Evolutionary conservation across 495 filamentous ascomycete species (phyloP).

Genomic region (Penicillium daleae): DNA sequence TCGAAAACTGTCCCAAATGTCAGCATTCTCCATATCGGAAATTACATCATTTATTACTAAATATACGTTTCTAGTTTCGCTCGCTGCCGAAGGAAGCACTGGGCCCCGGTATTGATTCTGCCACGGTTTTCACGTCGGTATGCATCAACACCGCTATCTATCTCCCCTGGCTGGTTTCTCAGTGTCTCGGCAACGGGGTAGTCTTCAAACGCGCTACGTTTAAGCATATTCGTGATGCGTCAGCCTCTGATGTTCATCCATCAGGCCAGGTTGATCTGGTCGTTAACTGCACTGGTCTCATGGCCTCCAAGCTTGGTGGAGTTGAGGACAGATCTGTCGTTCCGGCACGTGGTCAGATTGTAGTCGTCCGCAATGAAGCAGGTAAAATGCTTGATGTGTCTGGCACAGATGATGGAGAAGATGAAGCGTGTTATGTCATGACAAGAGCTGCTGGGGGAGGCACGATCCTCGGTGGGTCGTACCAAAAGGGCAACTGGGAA

Average conservation of each 20-base stretch:
- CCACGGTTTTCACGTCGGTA: constrained; percentile 74
- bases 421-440: constrained; percentile 82
- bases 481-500: constrained; percentile 78
- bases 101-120: constrained; percentile 64
- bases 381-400: constrained; percentile 64
- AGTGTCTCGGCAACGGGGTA: constrained; percentile 73
- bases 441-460: constrained; percentile 69
- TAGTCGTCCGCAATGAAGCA: constrained; percentile 77
- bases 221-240: constrained; percentile 69
- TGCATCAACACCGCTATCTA: constrained; percentile 92
- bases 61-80: constrained; percentile 7
- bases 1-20: constrained; percentile 68
- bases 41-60: neutral
- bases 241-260: constrained; percentile 51
- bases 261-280: constrained; percentile 63
- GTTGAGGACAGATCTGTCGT: constrained; percentile 71
- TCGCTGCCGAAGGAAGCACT: constrained; percentile 57
- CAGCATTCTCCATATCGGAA: constrained; percentile 9
- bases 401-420: constrained; percentile 73
- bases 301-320: constrained; percentile 72
- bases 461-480: constrained; percentile 81
- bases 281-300: constrained; percentile 79
- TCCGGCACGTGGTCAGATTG: constrained; percentile 82
- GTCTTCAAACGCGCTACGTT: constrained; percentile 62
- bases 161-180: constrained; percentile 78